A percentile compares a stretch with the other conserved stretches of the same genome.
Conservation (phyloP, 2,329 filamentous ascomycete species). For the Neocucurbitaria cava region DNA sequence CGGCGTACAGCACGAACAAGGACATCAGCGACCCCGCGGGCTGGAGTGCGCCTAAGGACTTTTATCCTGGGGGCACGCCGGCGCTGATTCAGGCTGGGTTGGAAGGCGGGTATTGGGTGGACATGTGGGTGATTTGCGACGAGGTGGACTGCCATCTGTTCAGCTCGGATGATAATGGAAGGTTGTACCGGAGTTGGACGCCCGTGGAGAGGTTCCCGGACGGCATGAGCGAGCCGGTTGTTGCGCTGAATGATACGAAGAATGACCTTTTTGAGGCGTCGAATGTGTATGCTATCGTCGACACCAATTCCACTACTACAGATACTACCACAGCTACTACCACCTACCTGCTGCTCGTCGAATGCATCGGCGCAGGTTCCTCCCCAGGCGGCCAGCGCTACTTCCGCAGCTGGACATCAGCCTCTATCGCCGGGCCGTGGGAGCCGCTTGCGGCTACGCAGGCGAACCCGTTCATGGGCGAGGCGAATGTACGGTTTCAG, state of each 20-base stretch:
- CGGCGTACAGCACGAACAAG: conserved; percentile 52
- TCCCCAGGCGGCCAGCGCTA: conserved; percentile 39
- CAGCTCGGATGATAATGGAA: conserved; percentile 53
- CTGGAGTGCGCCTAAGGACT: conserved; percentile 49
- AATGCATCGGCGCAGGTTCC: conserved; percentile 44
- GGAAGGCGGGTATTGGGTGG: conserved; percentile 50
- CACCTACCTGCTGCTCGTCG: conserved; percentile 52
- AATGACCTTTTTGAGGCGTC: conserved; percentile 48
- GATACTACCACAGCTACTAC: no score
- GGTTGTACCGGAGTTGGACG: conserved; percentile 51
- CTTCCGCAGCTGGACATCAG: conserved; percentile 51
- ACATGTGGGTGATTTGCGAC: conserved; percentile 56
- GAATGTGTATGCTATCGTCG: conserved; percentile 46
- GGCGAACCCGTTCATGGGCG: conserved; percentile 47
- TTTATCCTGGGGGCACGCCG: conserved; percentile 47
- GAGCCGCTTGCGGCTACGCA: conserved; percentile 45
- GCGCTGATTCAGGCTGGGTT: conserved; percentile 43
- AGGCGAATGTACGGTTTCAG: conserved; percentile 48
- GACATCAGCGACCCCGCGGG: conserved; percentile 51
- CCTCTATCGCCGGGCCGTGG: conserved; percentile 44
- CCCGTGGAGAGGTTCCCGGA: conserved; percentile 43
- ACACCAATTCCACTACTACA: conserved; percentile 25
- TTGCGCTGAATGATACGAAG: conserved; percentile 41
- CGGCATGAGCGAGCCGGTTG: conserved; percentile 48
- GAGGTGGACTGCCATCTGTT: conserved; percentile 47